phyloP scores from a whole-genome alignment of 805 yeast species.

The Ogataea pilisensis region DNA sequence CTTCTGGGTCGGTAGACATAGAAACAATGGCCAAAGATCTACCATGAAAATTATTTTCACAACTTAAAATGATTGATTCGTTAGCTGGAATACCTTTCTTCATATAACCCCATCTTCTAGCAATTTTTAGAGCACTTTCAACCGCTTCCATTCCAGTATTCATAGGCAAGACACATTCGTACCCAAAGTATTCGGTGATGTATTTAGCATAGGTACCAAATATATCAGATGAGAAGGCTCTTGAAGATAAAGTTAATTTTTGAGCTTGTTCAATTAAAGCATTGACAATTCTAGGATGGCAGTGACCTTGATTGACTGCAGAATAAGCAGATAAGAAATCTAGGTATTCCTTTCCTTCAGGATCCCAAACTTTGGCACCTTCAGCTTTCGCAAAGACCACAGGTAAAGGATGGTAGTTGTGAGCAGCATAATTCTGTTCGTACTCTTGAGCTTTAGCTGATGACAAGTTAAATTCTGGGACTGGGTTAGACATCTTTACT shows the following conservation, averaged over 20 bases:
- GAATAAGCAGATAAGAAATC: slow-evolving; percentile 94
- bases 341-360: slow-evolving; percentile 90
- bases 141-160: slow-evolving; percentile 99
- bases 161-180: slow-evolving; percentile 95
- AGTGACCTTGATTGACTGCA: slow-evolving; percentile 97
- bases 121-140: slow-evolving; percentile 88
- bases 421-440: slow-evolving; percentile 86
- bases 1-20: slow-evolving; percentile 94
- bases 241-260: slow-evolving; percentile 76
- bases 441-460: slow-evolving; percentile 60
- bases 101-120: slow-evolving; percentile 96
- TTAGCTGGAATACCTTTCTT: slow-evolving; percentile 77
- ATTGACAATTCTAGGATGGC: slow-evolving; percentile 86
- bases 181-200: slow-evolving; percentile 81
- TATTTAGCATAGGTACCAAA: slow-evolving; percentile 86
- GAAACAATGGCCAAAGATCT: slow-evolving; percentile 93
- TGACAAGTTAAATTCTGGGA: slow-evolving; percentile 46
- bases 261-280: slow-evolving; percentile 88
- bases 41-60: slow-evolving; percentile 92
- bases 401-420: slow-evolving; percentile 95
- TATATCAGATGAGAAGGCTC: slow-evolving; percentile 89
- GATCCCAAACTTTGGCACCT: slow-evolving; percentile 98
- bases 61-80: slow-evolving; percentile 85
- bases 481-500: slow-evolving; percentile 12
- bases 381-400: slow-evolving; percentile 83